These are phyloP conservation scores for Kodamaea nitidulidarum DNA, from an alignment of 805 yeast species.

Conservation along the genomic window DNA sequence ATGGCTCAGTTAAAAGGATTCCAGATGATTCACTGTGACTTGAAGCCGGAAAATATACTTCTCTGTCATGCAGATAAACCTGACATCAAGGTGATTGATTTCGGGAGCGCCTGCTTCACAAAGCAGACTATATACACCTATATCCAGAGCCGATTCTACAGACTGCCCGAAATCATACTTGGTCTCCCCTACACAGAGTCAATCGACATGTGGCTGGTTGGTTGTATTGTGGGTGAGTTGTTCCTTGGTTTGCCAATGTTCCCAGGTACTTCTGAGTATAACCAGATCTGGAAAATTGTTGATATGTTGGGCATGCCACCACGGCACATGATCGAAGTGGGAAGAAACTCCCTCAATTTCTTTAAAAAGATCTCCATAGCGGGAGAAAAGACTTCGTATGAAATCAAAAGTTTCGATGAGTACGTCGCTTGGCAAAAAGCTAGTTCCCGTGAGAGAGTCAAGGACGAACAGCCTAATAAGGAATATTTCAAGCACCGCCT, in stretches of 20 bases:
- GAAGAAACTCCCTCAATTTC: constrained; percentile 73
- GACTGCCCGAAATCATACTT: constrained; percentile 90
- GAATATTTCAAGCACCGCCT: constrained; percentile 67
- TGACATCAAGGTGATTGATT: constrained; percentile 87
- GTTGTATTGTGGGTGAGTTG: constrained; percentile 87
- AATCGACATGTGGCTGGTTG: constrained; percentile 97
- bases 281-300: constrained; percentile 78
- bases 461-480: constrained; percentile 73
- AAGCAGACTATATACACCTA: constrained; percentile 85
- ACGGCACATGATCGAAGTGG: constrained; percentile 95
- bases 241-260: constrained; percentile 89
- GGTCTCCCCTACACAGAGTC: constrained; percentile 91
- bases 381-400: constrained; percentile 27
- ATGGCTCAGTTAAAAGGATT: constrained; percentile 75
- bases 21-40: constrained; percentile 89
- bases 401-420: constrained; percentile 34
- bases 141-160: constrained; percentile 86
- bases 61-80: constrained; percentile 78
- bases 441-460: constrained; percentile 18
- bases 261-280: constrained; percentile 93
- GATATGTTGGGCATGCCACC: constrained; percentile 87
- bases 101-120: constrained; percentile 93
- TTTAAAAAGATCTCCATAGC: constrained; percentile 41
- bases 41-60: constrained; percentile 93
- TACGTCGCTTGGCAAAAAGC: constrained; percentile 25